Conservation (phyloP, 371 early-diverging fungal species). For the Phascolomyces articulosus region DNA sequence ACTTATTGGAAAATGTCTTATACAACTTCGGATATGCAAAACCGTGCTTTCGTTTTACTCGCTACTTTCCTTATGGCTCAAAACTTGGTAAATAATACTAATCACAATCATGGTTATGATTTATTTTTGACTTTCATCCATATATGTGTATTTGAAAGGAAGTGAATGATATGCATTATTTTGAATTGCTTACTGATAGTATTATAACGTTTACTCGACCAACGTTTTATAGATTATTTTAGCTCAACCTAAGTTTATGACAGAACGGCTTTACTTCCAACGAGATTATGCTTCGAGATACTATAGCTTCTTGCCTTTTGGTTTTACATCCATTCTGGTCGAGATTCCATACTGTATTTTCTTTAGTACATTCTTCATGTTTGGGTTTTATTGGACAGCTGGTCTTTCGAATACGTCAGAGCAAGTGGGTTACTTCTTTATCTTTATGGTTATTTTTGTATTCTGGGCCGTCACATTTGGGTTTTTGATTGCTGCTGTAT, state of each 20-base stretch:
- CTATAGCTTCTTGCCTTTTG: slow-evolving; percentile 68
- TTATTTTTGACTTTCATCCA: neutral
- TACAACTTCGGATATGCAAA: slow-evolving; percentile 59
- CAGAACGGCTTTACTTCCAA: slow-evolving; percentile 64
- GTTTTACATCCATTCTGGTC: slow-evolving; percentile 44
- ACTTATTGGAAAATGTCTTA: slow-evolving; percentile 59
- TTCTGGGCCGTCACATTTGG: slow-evolving; percentile 68
- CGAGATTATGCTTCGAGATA: slow-evolving; percentile 69
- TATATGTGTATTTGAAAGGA: no score
- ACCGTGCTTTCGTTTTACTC: slow-evolving; percentile 69
- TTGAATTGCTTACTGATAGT: no score
- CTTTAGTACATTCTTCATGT: slow-evolving; percentile 46
- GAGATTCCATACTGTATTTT: slow-evolving; percentile 59
- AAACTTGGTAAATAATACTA: slow-evolving; percentile 21
- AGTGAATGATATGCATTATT: no score
- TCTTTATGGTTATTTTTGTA: slow-evolving; percentile 57
- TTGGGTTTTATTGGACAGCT: slow-evolving; percentile 71
- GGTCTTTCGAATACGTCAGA: slow-evolving; percentile 50
- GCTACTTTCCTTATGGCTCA: slow-evolving; percentile 58
- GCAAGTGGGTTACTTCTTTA: slow-evolving; percentile 58
- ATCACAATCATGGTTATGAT: neutral
- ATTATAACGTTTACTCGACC: no score
- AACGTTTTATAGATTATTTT: slow-evolving; percentile 29
- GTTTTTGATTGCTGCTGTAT: slow-evolving; percentile 56
- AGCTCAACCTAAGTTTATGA: slow-evolving; percentile 62